Evolutionary conservation across 1,284 basidiomycete species (phyloP).

Genomic region (Cryptococcus sp.): DNA sequence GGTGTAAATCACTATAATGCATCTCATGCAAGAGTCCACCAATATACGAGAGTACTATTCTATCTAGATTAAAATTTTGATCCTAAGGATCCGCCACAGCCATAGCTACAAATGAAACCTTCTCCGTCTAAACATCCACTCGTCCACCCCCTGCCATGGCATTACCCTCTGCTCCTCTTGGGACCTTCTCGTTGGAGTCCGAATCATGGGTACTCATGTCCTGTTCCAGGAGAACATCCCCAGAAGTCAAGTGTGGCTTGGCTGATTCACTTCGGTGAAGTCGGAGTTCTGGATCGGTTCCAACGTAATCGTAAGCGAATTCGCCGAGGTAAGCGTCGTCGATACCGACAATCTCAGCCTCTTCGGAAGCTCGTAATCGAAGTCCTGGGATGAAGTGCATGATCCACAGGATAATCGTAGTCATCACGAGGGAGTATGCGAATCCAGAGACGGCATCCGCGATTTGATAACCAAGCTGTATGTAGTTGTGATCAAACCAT

Average conservation of each 20-base stretch:
- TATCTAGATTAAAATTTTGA: too few relatives aligned
- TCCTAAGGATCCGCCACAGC: not conserved
- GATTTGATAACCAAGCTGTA: slow-evolving; percentile 76
- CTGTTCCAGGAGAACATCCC: slow-evolving; percentile 19
- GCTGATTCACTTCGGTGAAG: slow-evolving; percentile 38
- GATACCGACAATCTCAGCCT: slow-evolving; percentile 85
- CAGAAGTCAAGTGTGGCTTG: slow-evolving; percentile 17
- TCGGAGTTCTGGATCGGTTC: slow-evolving; percentile 58
- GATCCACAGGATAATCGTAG: slow-evolving; percentile 80
- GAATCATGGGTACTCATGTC: not conserved
- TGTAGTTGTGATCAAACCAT: slow-evolving; percentile 71
- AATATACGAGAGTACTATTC: too few relatives aligned
- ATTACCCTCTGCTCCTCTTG: slow-evolving; percentile 9
- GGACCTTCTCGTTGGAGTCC: slow-evolving; percentile 7
- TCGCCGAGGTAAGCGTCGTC: slow-evolving; percentile 94
- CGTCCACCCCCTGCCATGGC: slow-evolving; percentile 21
- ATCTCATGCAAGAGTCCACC: too few relatives aligned
- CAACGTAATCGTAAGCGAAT: slow-evolving; percentile 77
- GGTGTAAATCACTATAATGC: too few relatives aligned
- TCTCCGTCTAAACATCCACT: slow-evolving; percentile 10
- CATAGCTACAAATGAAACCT: not conserved
- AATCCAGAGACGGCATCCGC: slow-evolving; percentile 56
- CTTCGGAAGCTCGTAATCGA: slow-evolving; percentile 71
- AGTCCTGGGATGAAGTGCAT: slow-evolving; percentile 90
- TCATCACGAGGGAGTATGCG: slow-evolving; percentile 74